These are phyloP conservation scores for Middelhovenomyces tepae DNA, from an alignment of 805 yeast species.

Conservation along the genomic window DNA sequence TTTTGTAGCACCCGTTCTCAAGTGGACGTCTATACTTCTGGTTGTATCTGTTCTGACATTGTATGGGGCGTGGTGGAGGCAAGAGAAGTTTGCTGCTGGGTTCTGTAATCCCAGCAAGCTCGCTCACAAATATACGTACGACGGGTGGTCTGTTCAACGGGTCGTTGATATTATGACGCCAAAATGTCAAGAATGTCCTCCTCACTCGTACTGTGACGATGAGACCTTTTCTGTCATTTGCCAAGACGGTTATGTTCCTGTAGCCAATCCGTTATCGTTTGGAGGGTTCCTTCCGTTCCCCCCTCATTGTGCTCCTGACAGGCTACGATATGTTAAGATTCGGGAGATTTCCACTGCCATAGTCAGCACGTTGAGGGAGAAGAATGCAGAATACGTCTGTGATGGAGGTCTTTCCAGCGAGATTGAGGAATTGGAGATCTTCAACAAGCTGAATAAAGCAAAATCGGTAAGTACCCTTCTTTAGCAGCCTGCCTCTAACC, in stretches of 20 bases:
- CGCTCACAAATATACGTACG: too few species aligned
- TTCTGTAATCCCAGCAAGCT: slow-evolving; percentile 73
- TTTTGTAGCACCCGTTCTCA: too few species aligned
- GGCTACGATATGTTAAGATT: slow-evolving; percentile 56
- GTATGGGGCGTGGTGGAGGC: slow-evolving; percentile 52
- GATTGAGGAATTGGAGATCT: slow-evolving; percentile 24
- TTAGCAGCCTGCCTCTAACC: too few species aligned
- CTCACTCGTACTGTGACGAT: slow-evolving; percentile 65
- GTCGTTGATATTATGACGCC: too few species aligned
- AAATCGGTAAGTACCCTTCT: slow-evolving; percentile 20
- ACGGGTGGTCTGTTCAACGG: too few species aligned
- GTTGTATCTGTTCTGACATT: slow-evolving; percentile 31
- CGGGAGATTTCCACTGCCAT: slow-evolving; percentile 27
- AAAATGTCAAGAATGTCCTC: slow-evolving; percentile 68
- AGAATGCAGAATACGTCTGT: slow-evolving; percentile 57
- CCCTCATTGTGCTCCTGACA: slow-evolving; percentile 67
- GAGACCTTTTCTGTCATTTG: slow-evolving; percentile 56
- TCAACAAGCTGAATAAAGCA: slow-evolving; percentile 13
- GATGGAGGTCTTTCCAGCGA: slow-evolving; percentile 39
- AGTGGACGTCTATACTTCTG: slow-evolving; percentile 28
- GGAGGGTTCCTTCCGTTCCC: slow-evolving; percentile 52
- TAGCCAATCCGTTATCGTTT: slow-evolving; percentile 45
- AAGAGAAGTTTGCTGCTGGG: slow-evolving; percentile 54
- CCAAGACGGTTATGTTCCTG: slow-evolving; percentile 51
- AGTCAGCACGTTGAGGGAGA: slow-evolving; percentile 51